A percentile compares a stretch with the other conserved stretches of the same genome.
Evolutionary conservation across 345 rosid genomes (phyloP).

Genomic region (Erucastrum elatum): DNA sequence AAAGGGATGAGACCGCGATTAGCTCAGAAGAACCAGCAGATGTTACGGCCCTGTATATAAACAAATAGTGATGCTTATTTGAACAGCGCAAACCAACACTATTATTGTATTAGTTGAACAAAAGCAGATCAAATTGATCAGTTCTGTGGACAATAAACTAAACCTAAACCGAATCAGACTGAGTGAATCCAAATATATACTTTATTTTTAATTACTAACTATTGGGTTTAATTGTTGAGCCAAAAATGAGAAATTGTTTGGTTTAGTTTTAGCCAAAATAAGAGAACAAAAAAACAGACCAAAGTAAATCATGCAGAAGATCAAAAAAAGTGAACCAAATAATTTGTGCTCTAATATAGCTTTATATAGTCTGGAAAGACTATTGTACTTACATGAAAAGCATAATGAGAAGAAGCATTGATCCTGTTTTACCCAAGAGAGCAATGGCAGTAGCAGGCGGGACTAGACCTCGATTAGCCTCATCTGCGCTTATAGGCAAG

Average conservation of each 20-base stretch:
- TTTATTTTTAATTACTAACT: not conserved
- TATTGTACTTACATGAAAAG: conserved; percentile 75
- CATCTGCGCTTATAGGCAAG: conserved; percentile 63
- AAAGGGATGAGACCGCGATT: conserved; percentile 85
- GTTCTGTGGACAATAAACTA: not conserved
- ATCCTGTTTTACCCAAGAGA: conserved; percentile 93
- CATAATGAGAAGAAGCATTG: conserved; percentile 88
- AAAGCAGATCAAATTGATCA: not conserved
- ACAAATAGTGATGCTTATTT: not conserved
- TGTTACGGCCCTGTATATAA: conserved; percentile 81
- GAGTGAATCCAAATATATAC: not conserved
- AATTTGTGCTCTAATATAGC: not conserved
- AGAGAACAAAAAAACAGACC: not conserved
- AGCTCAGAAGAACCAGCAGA: conserved; percentile 91
- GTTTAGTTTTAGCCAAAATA: not conserved
- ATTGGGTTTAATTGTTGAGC: not conserved
- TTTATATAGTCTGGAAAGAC: not conserved
- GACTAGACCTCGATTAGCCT: conserved; percentile 82
- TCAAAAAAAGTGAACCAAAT: not conserved
- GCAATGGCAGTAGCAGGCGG: conserved; percentile 95
- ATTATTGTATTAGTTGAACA: not conserved
- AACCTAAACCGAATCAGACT: not conserved
- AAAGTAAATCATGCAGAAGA: not conserved
- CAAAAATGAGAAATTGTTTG: not conserved
- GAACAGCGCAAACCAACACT: not conserved